A percentile compares a stretch with the other conserved stretches of the same genome.
Conservation (phyloP, 2,329 filamentous ascomycete genomes). For the Clarireedia sp. region DNA sequence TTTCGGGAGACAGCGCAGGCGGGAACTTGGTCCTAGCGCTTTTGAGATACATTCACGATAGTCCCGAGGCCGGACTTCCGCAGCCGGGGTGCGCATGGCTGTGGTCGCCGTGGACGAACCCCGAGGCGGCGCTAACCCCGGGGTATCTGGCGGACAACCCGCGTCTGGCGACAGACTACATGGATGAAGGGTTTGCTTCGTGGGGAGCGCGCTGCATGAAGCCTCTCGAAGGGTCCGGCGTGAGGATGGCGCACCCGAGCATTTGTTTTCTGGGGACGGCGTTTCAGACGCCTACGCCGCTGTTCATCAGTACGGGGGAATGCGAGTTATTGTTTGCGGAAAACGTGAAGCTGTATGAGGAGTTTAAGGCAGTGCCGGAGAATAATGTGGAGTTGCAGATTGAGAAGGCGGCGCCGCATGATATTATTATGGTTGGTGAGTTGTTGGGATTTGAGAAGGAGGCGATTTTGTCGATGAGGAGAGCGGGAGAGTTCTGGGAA, state of each 20-base stretch:
- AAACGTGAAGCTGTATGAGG: constrained; percentile 30
- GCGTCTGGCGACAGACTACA: constrained; percentile 33
- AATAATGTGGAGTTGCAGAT: constrained; percentile 36
- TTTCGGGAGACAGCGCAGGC: constrained; percentile 43
- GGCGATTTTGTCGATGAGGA: constrained; percentile 16
- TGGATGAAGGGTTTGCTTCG: constrained; percentile 30
- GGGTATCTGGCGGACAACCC: constrained; percentile 21
- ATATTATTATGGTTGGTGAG: constrained; percentile 36
- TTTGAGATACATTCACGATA: constrained; percentile 38
- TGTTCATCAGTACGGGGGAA: constrained; percentile 36
- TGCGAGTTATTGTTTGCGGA: constrained; percentile 37
- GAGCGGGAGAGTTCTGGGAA: constrained; percentile 6
- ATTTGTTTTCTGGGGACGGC: constrained; percentile 31
- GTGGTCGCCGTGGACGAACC: constrained; percentile 38
- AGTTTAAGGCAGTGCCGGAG: constrained; percentile 32
- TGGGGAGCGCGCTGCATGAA: constrained; percentile 37
- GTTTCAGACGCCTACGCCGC: constrained; percentile 33
- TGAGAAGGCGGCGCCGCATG: constrained; percentile 37
- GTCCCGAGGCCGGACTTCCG: constrained; percentile 28
- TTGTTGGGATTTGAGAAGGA: constrained; percentile 36
- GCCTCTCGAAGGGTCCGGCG: constrained; percentile 14
- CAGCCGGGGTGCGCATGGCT: constrained; percentile 33
- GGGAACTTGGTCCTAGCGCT: constrained; percentile 38
- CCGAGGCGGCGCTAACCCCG: constrained; percentile 18
- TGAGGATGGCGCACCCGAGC: constrained; percentile 31